These are phyloP conservation scores for Collybiopsis luxurians DNA, from an alignment of 768 basidiomycete species.

Conservation along the genomic window DNA sequence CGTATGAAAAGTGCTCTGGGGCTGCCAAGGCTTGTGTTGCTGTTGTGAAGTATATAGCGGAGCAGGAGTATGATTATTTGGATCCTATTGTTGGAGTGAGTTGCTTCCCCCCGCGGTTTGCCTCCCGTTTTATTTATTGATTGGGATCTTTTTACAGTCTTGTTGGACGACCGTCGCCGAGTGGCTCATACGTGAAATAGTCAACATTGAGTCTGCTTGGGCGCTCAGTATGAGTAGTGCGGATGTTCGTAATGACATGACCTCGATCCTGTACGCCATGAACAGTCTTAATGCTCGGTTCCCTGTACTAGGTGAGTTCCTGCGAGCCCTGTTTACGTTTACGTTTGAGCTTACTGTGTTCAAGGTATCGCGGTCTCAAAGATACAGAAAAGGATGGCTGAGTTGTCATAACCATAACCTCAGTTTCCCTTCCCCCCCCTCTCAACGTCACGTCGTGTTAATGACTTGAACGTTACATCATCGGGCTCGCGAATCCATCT, in stretches of 20 bases:
- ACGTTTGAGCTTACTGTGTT: background rate
- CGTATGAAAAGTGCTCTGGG: conserved; percentile 64
- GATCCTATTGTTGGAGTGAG: conserved; percentile 78
- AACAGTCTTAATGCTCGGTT: conserved; percentile 56
- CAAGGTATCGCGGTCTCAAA: conserved; percentile 19
- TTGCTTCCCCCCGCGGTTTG: conserved; percentile 11
- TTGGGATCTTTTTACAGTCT: conserved; percentile 44
- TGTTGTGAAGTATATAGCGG: conserved; percentile 60
- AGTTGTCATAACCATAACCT: conserved; percentile 19
- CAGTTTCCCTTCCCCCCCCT: too few species aligned
- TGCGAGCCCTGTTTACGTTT: too few species aligned
- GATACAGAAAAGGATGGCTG: conserved; percentile 21
- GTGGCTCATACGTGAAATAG: conserved; percentile 64
- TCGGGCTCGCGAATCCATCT: conserved; percentile 2
- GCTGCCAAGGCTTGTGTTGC: conserved; percentile 60
- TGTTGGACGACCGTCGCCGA: conserved; percentile 74
- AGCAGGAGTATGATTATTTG: conserved; percentile 66
- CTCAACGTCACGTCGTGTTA: background rate
- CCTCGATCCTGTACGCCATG: conserved; percentile 61
- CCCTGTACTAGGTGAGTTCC: conserved; percentile 49
- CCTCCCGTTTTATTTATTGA: too few species aligned
- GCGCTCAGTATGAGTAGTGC: conserved; percentile 47
- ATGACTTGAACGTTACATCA: background rate
- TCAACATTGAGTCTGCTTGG: conserved; percentile 62
- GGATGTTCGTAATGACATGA: conserved; percentile 62